Evolutionary conservation across 495 filamentous ascomycete species (phyloP).

Genomic region (Xylaria intraflava): DNA sequence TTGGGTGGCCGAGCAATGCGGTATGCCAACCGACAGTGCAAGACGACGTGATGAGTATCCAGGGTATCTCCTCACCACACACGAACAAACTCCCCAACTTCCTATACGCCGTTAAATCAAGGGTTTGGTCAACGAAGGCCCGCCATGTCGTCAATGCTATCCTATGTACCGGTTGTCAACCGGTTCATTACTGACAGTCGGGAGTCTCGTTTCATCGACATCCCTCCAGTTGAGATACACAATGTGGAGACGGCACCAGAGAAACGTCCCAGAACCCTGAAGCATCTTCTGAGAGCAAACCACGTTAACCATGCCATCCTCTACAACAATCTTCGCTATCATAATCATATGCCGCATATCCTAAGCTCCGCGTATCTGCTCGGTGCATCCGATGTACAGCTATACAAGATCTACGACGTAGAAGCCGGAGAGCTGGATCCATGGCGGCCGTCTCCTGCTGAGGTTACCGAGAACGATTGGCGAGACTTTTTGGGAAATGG

Average conservation of each 20-base stretch:
- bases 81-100: slow-evolving; percentile 2
- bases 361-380: slow-evolving; percentile 79
- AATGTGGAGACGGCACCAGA: slow-evolving; percentile 72
- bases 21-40: too few species aligned
- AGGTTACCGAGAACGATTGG: slow-evolving; percentile 81
- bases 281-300: slow-evolving; percentile 83
- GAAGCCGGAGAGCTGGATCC: slow-evolving; percentile 64
- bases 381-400: slow-evolving; percentile 62
- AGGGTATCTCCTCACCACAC: neutral
- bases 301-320: slow-evolving; percentile 84
- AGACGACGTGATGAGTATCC: neutral
- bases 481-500: slow-evolving; percentile 68
- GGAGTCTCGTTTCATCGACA: slow-evolving; percentile 42
- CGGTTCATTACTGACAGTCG: slow-evolving; percentile 30
- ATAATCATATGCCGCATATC: slow-evolving; percentile 85
- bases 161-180: slow-evolving; percentile 43
- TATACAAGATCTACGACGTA: slow-evolving; percentile 72
- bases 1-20: too few species aligned
- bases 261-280: slow-evolving; percentile 74
- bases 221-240: slow-evolving; percentile 65
- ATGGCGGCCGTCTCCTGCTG: slow-evolving; percentile 81
- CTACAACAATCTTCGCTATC: slow-evolving; percentile 68
- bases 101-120: slow-evolving; percentile 4
- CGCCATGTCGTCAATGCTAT: slow-evolving; percentile 40
- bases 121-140: slow-evolving; percentile 6